phyloP scores from a whole-genome alignment of 2,329 filamentous ascomycete genomes.

The Fusarium begoniae region DNA sequence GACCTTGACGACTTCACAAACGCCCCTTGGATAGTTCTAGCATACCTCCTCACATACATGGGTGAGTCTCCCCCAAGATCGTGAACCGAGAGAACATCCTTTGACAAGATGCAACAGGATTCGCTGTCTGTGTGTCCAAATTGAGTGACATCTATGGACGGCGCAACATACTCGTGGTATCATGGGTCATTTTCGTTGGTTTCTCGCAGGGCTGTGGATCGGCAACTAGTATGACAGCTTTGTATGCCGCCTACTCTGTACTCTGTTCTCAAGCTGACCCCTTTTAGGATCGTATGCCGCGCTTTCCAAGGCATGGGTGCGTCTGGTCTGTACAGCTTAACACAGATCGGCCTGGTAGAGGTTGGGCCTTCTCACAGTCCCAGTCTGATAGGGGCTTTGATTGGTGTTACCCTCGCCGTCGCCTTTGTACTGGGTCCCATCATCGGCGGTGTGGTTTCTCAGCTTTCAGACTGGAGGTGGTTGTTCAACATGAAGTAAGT shows the following conservation, averaged over 20 bases:
- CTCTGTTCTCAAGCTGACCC: slow-evolving; percentile 27
- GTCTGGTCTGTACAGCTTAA: slow-evolving; percentile 68
- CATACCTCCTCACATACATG: slow-evolving; percentile 67
- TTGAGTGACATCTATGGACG: slow-evolving; percentile 69
- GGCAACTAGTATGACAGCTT: slow-evolving; percentile 58
- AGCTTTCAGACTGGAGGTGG: slow-evolving; percentile 65
- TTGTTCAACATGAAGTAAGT: slow-evolving; percentile 70
- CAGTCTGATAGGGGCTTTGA: slow-evolving; percentile 62
- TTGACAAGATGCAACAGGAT: slow-evolving; percentile 51
- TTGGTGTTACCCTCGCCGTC: slow-evolving; percentile 64
- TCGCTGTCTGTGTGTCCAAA: slow-evolving; percentile 66
- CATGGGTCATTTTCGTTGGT: slow-evolving; percentile 64
- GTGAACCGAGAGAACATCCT: not conserved
- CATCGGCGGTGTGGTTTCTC: slow-evolving; percentile 64
- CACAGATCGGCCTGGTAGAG: slow-evolving; percentile 66
- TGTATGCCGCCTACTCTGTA: slow-evolving; percentile 51
- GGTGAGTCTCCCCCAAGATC: slow-evolving; percentile 46
- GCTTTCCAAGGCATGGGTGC: slow-evolving; percentile 69
- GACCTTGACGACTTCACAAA: slow-evolving; percentile 61
- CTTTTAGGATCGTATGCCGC: slow-evolving; percentile 63
- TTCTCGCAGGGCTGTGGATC: slow-evolving; percentile 65
- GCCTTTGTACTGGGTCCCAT: slow-evolving; percentile 68
- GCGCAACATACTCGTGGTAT: slow-evolving; percentile 57
- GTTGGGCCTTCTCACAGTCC: slow-evolving; percentile 63
- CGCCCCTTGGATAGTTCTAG: slow-evolving; percentile 64